Percentiles rank a stretch among this genome's conserved stretches.
Evolutionary conservation across 768 basidiomycete genomes (phyloP).

Genomic region (Chalciporus chontae): DNA sequence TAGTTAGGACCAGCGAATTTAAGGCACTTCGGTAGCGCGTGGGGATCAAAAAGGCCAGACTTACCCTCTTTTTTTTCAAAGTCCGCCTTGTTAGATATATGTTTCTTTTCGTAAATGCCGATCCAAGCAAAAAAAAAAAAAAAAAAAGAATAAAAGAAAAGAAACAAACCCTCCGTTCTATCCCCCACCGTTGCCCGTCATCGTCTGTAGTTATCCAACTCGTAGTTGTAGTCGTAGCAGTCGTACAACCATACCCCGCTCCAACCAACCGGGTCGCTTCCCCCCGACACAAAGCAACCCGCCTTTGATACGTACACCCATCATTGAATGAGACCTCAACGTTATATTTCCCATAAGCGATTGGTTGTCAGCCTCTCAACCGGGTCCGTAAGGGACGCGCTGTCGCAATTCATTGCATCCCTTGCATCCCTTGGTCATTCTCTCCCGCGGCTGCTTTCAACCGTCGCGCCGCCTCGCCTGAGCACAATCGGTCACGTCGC

Average conservation of each 20-base stretch:
- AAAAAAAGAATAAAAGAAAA: background rate
- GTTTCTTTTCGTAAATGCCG: slow-evolving; percentile 23
- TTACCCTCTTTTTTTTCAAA: slow-evolving; percentile 35
- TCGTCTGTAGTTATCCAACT: background rate
- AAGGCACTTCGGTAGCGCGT: slow-evolving; percentile 40
- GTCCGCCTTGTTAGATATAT: slow-evolving; percentile 25
- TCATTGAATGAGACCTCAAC: background rate
- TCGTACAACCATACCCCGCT: background rate
- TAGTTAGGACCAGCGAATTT: slow-evolving; percentile 35
- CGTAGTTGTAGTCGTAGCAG: background rate
- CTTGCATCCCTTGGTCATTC: slow-evolving; percentile 22
- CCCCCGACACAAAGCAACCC: background rate
- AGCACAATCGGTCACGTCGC: slow-evolving; percentile 8
- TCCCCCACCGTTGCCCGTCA: background rate
- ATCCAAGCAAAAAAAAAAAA: slow-evolving; percentile 3
- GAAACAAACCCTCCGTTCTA: no score
- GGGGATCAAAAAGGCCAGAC: slow-evolving; percentile 35
- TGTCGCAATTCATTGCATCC: slow-evolving; percentile 19
- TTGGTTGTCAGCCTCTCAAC: slow-evolving; percentile 3
- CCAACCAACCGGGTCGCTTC: background rate
- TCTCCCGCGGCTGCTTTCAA: slow-evolving; percentile 7
- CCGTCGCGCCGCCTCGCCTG: slow-evolving; percentile 3
- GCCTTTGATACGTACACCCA: background rate
- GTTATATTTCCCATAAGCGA: slow-evolving; percentile 5
- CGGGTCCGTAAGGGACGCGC: slow-evolving; percentile 18